Evolutionary conservation across 352 stramenopile species (phyloP), one percentile per base, ranked within the genome.

Genomic region (Phytophthora litchii): DNA sequence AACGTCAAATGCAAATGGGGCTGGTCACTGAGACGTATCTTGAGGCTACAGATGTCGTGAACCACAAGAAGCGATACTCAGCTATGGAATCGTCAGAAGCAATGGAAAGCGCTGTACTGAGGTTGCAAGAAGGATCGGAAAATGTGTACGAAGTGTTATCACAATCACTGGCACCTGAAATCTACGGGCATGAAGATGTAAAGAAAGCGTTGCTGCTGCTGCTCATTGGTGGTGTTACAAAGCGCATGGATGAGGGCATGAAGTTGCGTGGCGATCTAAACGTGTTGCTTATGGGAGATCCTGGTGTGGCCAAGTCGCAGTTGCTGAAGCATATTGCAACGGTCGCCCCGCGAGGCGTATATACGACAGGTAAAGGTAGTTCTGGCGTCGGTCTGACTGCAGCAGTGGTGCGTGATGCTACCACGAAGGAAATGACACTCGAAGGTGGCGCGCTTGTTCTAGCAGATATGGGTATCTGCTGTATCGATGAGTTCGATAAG

Each of bases 331-430:
- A 99, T 71, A 98, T 99, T 46, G 80, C 95, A 11, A 97, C 77
- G 0, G 92, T 99, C 37, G 97, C 97, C 16, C 97, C 97, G 3
- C 83, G 97, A 38, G 96, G 94, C 10, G 95, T 99, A n/a, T 99
- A 99, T 65, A 99, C 97, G 1, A 99, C 98, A 1, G 98, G 98
- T 29, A 99, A 99, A 76, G 98, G 98, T 41, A 98, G 88, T 76
- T 99, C 92, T 12, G 97, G 96, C 31, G 98, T 99, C 3, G 98
- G 98, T 45, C 77, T 99, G 31, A 99, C 97, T 1, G 98, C 98
- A 12, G 97, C 97, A 4, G 95, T 99, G 19, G 94, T 98, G 16
- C 96, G 97, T 43, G 97, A 99, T 75, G 82, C 86, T 3, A 92
- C 89, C 6, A 99, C 94, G 1, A 96, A 95, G 60, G 95, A 99